Base-by-base conservation (phyloP, 371 early-diverging fungal genomes). In the Mortierella sp. region DNA sequence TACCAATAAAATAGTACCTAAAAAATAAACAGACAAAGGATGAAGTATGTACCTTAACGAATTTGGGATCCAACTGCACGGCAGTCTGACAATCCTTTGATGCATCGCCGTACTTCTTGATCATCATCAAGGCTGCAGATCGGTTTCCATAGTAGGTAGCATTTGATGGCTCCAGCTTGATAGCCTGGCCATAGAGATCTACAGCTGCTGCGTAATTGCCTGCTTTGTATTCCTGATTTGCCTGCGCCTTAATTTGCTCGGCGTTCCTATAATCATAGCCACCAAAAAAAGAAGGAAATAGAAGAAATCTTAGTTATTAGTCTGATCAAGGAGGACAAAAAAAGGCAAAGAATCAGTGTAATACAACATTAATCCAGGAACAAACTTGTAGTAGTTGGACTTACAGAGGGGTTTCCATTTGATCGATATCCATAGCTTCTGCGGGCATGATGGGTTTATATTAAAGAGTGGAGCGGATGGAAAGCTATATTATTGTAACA, bases 131-230 rank as follows among this genome's bases (percentile, higher is more conserved):
- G 22, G 95, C 94, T 22, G 96, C 95, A 13, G 96, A 92, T 60
- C 96, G 88, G 83, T 97, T 96, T 62, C 88, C 86, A 76, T 92
- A 93, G 72, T 90, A 93, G 1, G 91, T 94, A 3, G 93, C 76
- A 17, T 87, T 87, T 23, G 84, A 70, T 22, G 93, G 91, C 26
- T 90, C 88, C 34, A 90, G 70, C 51, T 91, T 88, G 64, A 92
- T 91, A 0, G 91, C 87, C 68, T 90, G 79, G 23, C 85, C 71
- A 69, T 92, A 92, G 43, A 90, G 82, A 54, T 81, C 78, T 28
- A 91, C 83, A 23, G 92, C 91, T 45, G 86, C 86, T 34, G 81
- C 81, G 72, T 91, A 92, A 70, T 87, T 83, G 60, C 90, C 91
- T 37, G 68, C 58, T 69, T 90, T 90, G 49, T 89, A 91, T 79